Evolutionary conservation across 306 rosid genomes (phyloP), one percentile per base, ranked within the genome.

Genomic region (Lathyrus tuberosus): DNA sequence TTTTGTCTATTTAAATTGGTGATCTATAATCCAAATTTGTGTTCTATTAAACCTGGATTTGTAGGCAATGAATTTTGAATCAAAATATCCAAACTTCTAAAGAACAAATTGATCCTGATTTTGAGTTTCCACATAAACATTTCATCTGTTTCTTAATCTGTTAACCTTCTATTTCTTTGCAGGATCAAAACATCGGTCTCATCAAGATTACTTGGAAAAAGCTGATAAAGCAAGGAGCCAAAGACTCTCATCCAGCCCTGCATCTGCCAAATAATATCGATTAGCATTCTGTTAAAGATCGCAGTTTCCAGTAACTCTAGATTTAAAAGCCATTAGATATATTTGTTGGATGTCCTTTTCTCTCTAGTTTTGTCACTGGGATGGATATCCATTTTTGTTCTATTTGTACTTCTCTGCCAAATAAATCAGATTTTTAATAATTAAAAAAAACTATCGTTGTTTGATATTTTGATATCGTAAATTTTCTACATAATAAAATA

Each of bases 191-290:
- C 99, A 91, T 65, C 90, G 64, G 65, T 91, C 99, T 73, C 99
- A 94, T 78, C 99, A 94, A 83, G 99, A 94, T 79, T 94, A 94
- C 83, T 53, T 91, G 80, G 99, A 91, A 76, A 88, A 16, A 44
- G 97, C 97, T 26, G 99, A 94, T 75, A 94, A 94, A 86, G 97
- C 96, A 48, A 88, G 97, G 71, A 88, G 95, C 81, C 84, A 89
- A 77, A 83, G 99, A 82, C 95, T 94, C 58, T 90, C 96, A 38
- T 90, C 97, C 14, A 68, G 84, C 78, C 72, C 95, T 64, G 81
- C 90, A 40, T 70, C 95, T 48, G 80, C 89, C 65, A 82, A 91
- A 69, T 94, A 84, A 93, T 70, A 70, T 65, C 70, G 9, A 20
- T 44, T 61, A 70, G 69, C 41, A 48, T 77, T 81, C 26, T 74